A percentile compares a stretch with the other conserved stretches of the same genome.
phyloP scores from a whole-genome alignment of 1,284 basidiomycete species.

The Ceratorhiza oryzae-sativae region DNA sequence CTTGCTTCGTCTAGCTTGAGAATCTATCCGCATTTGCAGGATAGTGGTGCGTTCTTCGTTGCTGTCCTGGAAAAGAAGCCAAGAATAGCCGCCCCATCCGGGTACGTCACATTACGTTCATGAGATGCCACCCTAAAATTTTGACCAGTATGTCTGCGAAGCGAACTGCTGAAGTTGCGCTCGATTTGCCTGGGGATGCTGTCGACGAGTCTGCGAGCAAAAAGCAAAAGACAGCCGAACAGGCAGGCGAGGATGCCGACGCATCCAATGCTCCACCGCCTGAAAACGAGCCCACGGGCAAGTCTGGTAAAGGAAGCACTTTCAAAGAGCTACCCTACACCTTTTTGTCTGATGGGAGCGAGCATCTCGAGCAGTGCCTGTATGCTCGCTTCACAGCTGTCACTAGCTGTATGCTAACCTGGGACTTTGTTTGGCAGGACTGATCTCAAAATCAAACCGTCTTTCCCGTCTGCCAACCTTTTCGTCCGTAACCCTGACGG shows the following conservation, averaged over 20 bases:
- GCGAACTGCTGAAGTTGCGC: constrained; percentile 55
- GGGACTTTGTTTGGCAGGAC: constrained; percentile 27
- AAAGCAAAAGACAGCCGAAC: constrained; percentile 48
- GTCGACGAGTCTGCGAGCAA: constrained; percentile 46
- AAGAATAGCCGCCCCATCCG: neutral
- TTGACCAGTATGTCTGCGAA: constrained; percentile 42
- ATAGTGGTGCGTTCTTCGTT: constrained; percentile 98
- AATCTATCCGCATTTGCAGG: constrained; percentile 94
- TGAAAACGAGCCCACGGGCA: constrained; percentile 51
- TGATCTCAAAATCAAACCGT: constrained; percentile 70
- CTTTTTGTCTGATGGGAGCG: constrained; percentile 75
- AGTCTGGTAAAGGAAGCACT: constrained; percentile 52
- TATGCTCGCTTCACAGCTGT: constrained; percentile 61
- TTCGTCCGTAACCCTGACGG: constrained; percentile 89
- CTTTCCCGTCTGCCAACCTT: constrained; percentile 78
- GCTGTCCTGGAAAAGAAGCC: constrained; percentile 75
- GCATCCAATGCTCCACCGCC: constrained; percentile 51
- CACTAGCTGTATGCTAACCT: neutral
- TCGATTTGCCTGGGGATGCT: constrained; percentile 49
- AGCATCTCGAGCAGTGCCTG: constrained; percentile 74
- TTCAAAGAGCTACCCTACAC: constrained; percentile 95
- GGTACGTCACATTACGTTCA: neutral
- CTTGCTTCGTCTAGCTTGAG: constrained; percentile 64
- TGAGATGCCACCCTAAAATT: neutral
- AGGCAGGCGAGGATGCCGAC: constrained; percentile 51